phyloP scores from a whole-genome alignment of 2,329 filamentous ascomycete species.

The Penicillium sp. region DNA sequence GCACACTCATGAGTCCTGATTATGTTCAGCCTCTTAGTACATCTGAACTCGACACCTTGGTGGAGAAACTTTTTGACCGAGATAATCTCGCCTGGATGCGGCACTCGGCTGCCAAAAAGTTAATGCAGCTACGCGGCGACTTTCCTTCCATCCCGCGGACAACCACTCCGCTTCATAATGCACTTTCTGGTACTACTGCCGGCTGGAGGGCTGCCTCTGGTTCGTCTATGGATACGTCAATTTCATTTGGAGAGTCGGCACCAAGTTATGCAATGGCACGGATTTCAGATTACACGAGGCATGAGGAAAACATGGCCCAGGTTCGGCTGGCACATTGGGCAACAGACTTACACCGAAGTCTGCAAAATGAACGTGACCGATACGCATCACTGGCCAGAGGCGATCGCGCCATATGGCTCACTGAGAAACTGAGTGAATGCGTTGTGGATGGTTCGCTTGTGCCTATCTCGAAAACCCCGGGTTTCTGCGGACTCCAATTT shows the following conservation, averaged over 20 bases:
- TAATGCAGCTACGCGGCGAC: constrained; percentile 66
- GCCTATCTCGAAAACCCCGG: constrained; percentile 46
- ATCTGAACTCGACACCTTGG: constrained; percentile 70
- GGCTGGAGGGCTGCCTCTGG: constrained; percentile 20
- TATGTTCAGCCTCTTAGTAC: constrained; percentile 78
- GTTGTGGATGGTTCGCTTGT: constrained; percentile 65
- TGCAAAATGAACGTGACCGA: constrained; percentile 69
- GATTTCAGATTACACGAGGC: constrained; percentile 59
- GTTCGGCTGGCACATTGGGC: constrained; percentile 82
- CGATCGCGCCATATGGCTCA: constrained; percentile 69
- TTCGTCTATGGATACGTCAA: constrained; percentile 27
- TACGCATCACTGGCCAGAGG: constrained; percentile 64
- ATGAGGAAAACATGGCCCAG: constrained; percentile 63
- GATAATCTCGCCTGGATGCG: constrained; percentile 80
- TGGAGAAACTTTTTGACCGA: constrained; percentile 73
- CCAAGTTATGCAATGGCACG: constrained; percentile 62
- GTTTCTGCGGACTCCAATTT: constrained; percentile 26
- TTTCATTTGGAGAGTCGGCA: constrained; percentile 29
- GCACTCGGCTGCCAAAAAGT: constrained; percentile 79
- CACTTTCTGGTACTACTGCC: constrained; percentile 6
- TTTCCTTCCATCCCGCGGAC: constrained; percentile 18
- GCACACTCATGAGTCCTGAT: constrained; percentile 86
- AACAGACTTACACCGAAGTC: constrained; percentile 72
- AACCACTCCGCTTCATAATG: constrained; percentile 16
- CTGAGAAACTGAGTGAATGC: constrained; percentile 65